Conservation (phyloP, 805 yeast genomes). For the Ogataea trehalophila region DNA sequence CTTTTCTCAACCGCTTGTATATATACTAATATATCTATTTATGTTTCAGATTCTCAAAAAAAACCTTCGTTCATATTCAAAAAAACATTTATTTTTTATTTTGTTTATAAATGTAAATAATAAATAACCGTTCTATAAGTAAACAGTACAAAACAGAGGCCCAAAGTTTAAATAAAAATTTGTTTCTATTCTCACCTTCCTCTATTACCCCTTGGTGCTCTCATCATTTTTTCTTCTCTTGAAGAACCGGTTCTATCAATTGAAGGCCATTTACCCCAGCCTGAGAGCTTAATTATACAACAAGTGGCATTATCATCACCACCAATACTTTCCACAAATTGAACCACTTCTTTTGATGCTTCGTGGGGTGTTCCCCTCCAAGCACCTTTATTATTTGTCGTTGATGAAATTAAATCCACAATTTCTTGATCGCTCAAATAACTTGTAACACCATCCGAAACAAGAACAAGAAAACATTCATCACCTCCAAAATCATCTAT, state of each 20-base stretch:
- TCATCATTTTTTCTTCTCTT: slow-evolving; percentile 59
- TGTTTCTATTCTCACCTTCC: background rate
- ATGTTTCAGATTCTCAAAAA: background rate
- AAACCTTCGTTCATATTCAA: too few species aligned
- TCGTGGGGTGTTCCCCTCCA: slow-evolving; percentile 74
- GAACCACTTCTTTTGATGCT: slow-evolving; percentile 80
- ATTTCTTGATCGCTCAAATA: slow-evolving; percentile 84
- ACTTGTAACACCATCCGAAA: slow-evolving; percentile 86
- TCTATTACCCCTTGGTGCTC: slow-evolving; percentile 17
- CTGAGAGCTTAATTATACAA: slow-evolving; percentile 67
- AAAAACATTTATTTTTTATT: too few species aligned
- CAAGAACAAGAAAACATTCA: slow-evolving; percentile 77
- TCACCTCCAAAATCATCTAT: slow-evolving; percentile 63
- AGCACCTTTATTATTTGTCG: slow-evolving; percentile 59
- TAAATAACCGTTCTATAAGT: too few species aligned
- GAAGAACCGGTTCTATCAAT: slow-evolving; percentile 76
- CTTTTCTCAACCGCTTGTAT: background rate
- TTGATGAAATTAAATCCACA: slow-evolving; percentile 76
- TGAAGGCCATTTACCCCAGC: slow-evolving; percentile 94
- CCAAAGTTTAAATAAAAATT: background rate
- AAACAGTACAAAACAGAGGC: background rate
- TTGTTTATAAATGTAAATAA: too few species aligned
- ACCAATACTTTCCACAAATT: slow-evolving; percentile 79
- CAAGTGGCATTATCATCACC: slow-evolving; percentile 98
- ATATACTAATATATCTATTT: background rate